Base-by-base conservation (phyloP, 2,329 filamentous ascomycete species). In the Sphaerostilbella broomeana region DNA sequence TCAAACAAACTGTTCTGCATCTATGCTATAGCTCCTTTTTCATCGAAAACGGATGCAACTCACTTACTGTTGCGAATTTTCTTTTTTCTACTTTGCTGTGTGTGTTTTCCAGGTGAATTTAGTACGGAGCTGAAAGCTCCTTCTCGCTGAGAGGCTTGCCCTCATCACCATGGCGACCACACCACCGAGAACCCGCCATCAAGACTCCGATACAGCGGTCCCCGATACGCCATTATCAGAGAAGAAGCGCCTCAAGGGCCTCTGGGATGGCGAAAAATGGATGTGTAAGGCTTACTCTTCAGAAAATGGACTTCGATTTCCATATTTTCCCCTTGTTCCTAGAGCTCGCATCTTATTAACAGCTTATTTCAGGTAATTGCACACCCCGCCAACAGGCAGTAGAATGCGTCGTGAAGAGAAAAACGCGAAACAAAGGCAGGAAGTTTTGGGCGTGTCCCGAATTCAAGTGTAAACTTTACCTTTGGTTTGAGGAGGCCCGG, bases 381-480 rank as follows among this genome's bases (percentile, higher is more conserved):
- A 54, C 56, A 17, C 68, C 66, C 17, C 66, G 62, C 11, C 51
- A 53, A 18, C 53, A 50, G 18, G 65, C 67, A 6, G 47, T 50
- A 8, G 53, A 57, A 24, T 52, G 56, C n/a, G 54, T 58, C 35
- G 62, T 64, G 20, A 61, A 56, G 35, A 69, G 65, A 41, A 47
- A 60, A 4, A 52, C 53, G 2, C 47, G 45, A 17, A 70, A 69
- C 49, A 55, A 61, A 30, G 67, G 67, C 17, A 61, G 55, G 35
- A 57, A 53, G 35, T 72, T 69, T 50, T 70, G 61, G 53, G 59
- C 54, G 8, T 72, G 69, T 48, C 53, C 55, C 6, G 54, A 57
- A 32, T 11, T 20, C 5, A 25, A 30, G 12, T 73, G 69, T 51
- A 38, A 50, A 6, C 69, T 72, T 49, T 73, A 69, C 42, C 48